Percentiles rank a stretch among this genome's conserved stretches.
Evolutionary conservation across 2,329 filamentous ascomycete species (phyloP).

Genomic region (Colletotrichum liriopes): DNA sequence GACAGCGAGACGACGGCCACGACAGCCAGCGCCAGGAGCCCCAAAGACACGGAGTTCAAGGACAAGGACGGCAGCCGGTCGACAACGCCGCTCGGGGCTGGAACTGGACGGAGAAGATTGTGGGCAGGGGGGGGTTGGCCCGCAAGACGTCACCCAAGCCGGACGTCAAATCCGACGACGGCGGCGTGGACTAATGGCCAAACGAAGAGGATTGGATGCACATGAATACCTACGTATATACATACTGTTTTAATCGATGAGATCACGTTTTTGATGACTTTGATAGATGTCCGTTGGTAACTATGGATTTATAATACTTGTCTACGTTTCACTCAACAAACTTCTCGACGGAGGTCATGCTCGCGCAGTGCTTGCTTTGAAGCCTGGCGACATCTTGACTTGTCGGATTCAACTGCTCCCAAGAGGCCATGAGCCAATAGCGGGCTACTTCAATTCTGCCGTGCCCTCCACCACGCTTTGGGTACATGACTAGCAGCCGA

Average conservation of each 20-base stretch:
- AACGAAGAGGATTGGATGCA: not conserved
- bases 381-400: not conserved
- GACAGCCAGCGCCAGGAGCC: constrained; percentile 34
- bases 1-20: constrained; percentile 57
- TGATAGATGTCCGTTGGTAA: no score
- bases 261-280: constrained; percentile 22
- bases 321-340: not conserved
- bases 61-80: constrained; percentile 44
- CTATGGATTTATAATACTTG: not conserved
- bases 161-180: constrained; percentile 6
- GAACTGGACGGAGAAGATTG: constrained; percentile 72
- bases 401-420: not conserved
- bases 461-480: not conserved
- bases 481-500: constrained; percentile 4
- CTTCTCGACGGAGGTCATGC: no score
- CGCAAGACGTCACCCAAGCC: constrained; percentile 32
- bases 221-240: constrained; percentile 17
- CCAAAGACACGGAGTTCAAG: constrained; percentile 44
- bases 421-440: not conserved
- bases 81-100: constrained; percentile 54
- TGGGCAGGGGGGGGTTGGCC: constrained; percentile 54
- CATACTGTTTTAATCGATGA: constrained; percentile 32
- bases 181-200: constrained; percentile 5
- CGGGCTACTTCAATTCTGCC: not conserved
- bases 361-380: not conserved